Conservation (phyloP, 2,329 filamentous ascomycete genomes). For the Aspergillus sp. region DNA sequence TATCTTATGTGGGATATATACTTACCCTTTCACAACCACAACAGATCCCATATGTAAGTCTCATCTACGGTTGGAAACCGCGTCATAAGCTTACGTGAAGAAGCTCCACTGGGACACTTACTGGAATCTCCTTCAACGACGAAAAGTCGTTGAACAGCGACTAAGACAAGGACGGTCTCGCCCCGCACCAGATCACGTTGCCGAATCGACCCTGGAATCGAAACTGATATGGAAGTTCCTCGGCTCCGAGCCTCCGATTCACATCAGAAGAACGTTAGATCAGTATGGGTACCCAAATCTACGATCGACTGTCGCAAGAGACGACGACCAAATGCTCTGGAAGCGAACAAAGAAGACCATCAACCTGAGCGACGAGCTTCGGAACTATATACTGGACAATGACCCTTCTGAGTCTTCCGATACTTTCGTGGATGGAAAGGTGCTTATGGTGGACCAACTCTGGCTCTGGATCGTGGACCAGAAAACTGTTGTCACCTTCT, state of each 20-base stretch:
- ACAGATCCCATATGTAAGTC: conserved; percentile 30
- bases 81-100: background rate
- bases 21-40: too few relatives aligned
- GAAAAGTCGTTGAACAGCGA: conserved; percentile 55
- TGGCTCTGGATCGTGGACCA: conserved; percentile 53
- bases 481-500: conserved; percentile 34
- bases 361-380: conserved; percentile 37
- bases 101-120: conserved; percentile 66
- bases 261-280: conserved; percentile 61
- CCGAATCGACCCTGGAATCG: conserved; percentile 55
- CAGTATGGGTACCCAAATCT: conserved; percentile 64
- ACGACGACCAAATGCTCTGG: conserved; percentile 68
- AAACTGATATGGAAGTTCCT: conserved; percentile 64
- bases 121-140: conserved; percentile 55
- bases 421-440: conserved; percentile 38
- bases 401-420: conserved; percentile 15
- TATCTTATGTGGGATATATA: too few relatives aligned
- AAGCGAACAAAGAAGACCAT: conserved; percentile 58
- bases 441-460: conserved; percentile 67
- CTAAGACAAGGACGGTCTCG: conserved; percentile 54
- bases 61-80: background rate
- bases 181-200: conserved; percentile 56
- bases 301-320: conserved; percentile 58
- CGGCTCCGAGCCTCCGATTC: conserved; percentile 60
- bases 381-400: conserved; percentile 39